These are phyloP conservation scores for Clitocybe nebularis DNA, from an alignment of 1,284 basidiomycete species.

Conservation along the genomic window DNA sequence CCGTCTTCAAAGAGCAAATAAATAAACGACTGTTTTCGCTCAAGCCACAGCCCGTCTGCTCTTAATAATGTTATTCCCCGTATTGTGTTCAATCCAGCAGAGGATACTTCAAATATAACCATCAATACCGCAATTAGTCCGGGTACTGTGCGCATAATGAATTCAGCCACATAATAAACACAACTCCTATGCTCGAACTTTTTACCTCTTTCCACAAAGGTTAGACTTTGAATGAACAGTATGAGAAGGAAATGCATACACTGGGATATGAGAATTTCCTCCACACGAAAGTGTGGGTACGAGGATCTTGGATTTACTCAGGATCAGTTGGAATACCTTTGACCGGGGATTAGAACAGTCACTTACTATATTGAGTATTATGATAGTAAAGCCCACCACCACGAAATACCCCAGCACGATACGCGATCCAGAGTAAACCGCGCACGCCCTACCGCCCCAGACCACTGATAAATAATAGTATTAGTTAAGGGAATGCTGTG, in stretches of 20 bases:
- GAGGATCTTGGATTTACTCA: background rate
- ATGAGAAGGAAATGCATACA: background rate
- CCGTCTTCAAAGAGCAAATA: conserved; percentile 15
- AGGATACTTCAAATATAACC: conserved; percentile 13
- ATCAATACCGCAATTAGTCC: conserved; percentile 12
- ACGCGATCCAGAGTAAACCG: conserved; percentile 24
- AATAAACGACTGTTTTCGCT: conserved; percentile 7
- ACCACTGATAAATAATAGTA: conserved; percentile 18
- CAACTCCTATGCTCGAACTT: too few species aligned
- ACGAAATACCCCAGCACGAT: conserved; percentile 18
- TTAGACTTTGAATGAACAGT: background rate
- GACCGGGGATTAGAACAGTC: background rate
- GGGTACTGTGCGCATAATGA: background rate
- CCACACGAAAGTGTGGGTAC: background rate
- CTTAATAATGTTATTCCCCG: conserved; percentile 12
- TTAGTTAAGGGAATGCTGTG: background rate
- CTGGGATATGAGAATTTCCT: background rate
- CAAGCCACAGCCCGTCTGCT: conserved; percentile 4
- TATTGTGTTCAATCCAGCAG: conserved; percentile 10
- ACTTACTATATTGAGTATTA: conserved; percentile 13
- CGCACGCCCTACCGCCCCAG: conserved; percentile 29
- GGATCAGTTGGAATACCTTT: too few species aligned
- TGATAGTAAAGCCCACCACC: conserved; percentile 8
- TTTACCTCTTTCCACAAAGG: conserved; percentile 1
- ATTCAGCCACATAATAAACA: background rate